phyloP scores from a whole-genome alignment of 108 stramenopile genomes.

The Conticribra guillardii region DNA sequence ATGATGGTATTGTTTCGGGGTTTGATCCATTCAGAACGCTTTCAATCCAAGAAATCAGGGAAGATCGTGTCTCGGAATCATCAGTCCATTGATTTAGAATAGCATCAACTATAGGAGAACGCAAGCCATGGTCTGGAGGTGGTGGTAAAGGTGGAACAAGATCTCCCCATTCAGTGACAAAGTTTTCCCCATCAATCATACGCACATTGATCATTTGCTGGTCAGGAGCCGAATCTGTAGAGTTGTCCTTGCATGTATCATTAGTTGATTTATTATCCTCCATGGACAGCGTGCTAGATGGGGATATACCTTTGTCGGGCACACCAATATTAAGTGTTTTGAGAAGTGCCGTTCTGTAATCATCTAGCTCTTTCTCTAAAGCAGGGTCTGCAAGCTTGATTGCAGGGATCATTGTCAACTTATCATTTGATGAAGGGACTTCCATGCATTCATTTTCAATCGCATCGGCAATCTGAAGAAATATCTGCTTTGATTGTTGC shows the following conservation, averaged over 20 bases:
- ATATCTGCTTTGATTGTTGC: conserved; percentile 16
- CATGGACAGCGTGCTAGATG: background rate
- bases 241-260: conserved; percentile 25
- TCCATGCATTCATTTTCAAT: conserved; percentile 40
- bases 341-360: conserved; percentile 40
- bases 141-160: conserved; percentile 70
- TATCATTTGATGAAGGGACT: conserved; percentile 15
- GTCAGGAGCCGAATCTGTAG: conserved; percentile 38
- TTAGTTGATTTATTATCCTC: conserved; percentile 5
- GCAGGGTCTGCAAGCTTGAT: conserved; percentile 38
- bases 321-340: conserved; percentile 14
- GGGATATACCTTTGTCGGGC: background rate
- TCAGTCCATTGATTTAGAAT: conserved; percentile 75
- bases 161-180: conserved; percentile 81
- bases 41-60: conserved; percentile 80
- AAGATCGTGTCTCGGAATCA: conserved; percentile 62
- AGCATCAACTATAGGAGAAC: conserved; percentile 75
- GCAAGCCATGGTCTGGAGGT: conserved; percentile 83
- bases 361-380: conserved; percentile 48
- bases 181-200: conserved; percentile 87
- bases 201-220: conserved; percentile 69
- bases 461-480: conserved; percentile 43
- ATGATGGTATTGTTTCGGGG: conserved; percentile 60
- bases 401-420: background rate
- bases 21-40: conserved; percentile 61